Percentiles rank a stretch among this genome's conserved stretches.
phyloP scores from a whole-genome alignment of 768 basidiomycete species.

The Rubroboletus satanas region DNA sequence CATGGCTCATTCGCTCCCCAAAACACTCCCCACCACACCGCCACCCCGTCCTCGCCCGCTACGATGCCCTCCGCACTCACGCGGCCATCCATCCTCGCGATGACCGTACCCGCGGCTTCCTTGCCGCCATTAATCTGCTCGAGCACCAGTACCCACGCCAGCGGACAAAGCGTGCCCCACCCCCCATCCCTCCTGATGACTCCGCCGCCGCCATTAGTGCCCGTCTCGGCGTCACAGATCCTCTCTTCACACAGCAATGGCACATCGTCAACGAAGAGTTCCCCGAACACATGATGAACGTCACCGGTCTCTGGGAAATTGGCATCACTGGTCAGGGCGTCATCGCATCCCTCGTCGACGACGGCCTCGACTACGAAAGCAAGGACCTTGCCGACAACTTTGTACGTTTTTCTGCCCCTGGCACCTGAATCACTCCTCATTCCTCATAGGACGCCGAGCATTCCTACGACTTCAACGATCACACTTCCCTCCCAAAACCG shows the following conservation, averaged over 20 bases:
- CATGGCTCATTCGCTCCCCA: slow-evolving; percentile 76
- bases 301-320: slow-evolving; percentile 87
- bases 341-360: slow-evolving; percentile 87
- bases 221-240: slow-evolving; percentile 71
- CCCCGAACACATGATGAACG: slow-evolving; percentile 86
- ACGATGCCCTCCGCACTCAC: slow-evolving; percentile 40
- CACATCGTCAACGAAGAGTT: slow-evolving; percentile 87
- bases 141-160: slow-evolving; percentile 61
- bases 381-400: slow-evolving; percentile 89
- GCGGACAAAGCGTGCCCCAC: slow-evolving; percentile 72
- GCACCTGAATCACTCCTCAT: neutral
- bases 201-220: slow-evolving; percentile 48
- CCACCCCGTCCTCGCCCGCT: slow-evolving; percentile 43
- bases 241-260: slow-evolving; percentile 85
- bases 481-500: slow-evolving; percentile 81
- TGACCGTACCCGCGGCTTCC: slow-evolving; percentile 40
- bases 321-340: slow-evolving; percentile 86
- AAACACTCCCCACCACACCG: slow-evolving; percentile 26
- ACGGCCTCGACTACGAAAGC: slow-evolving; percentile 88
- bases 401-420: slow-evolving; percentile 47
- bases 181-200: slow-evolving; percentile 41
- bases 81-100: slow-evolving; percentile 35
- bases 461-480: slow-evolving; percentile 97
- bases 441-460: slow-evolving; percentile 69
- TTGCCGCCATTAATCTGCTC: slow-evolving; percentile 57